Evolutionary conservation across 2,329 filamentous ascomycete species (phyloP).

Genomic region (Colletotrichum sansevieriae): DNA sequence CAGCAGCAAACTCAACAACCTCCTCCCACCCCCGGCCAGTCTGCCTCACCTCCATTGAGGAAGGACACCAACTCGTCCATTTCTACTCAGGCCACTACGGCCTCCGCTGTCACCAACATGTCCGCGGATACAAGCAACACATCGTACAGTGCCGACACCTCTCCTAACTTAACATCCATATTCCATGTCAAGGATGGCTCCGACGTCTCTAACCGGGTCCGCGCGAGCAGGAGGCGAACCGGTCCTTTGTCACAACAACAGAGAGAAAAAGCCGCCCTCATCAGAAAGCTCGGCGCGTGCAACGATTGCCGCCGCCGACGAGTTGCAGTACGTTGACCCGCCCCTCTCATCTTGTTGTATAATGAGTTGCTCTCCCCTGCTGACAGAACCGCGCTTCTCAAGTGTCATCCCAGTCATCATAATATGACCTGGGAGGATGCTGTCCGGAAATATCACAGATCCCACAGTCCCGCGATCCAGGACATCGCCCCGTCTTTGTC

Average conservation of each 20-base stretch:
- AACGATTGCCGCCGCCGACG: conserved; percentile 67
- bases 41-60: conserved; percentile 51
- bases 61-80: conserved; percentile 68
- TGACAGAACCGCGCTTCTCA: conserved; percentile 42
- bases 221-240: conserved; percentile 69
- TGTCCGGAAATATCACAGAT: conserved; percentile 65
- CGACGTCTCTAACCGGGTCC: conserved; percentile 65
- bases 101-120: conserved; percentile 52
- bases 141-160: conserved; percentile 66
- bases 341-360: not conserved
- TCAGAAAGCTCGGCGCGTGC: conserved; percentile 71
- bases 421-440: conserved; percentile 73
- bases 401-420: conserved; percentile 72
- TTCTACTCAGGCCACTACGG: conserved; percentile 63
- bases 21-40: conserved; percentile 43
- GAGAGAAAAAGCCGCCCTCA: conserved; percentile 70
- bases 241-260: conserved; percentile 70
- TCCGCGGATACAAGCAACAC: conserved; percentile 63
- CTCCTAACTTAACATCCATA: conserved; percentile 62
- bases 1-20: conserved; percentile 45
- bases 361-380: conserved; percentile 33
- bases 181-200: conserved; percentile 69
- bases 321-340: conserved; percentile 65
- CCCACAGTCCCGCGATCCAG: conserved; percentile 64
- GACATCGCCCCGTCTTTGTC: conserved; percentile 60